Conservation (phyloP, 345 rosid species). For the Hirschfeldia incana region DNA sequence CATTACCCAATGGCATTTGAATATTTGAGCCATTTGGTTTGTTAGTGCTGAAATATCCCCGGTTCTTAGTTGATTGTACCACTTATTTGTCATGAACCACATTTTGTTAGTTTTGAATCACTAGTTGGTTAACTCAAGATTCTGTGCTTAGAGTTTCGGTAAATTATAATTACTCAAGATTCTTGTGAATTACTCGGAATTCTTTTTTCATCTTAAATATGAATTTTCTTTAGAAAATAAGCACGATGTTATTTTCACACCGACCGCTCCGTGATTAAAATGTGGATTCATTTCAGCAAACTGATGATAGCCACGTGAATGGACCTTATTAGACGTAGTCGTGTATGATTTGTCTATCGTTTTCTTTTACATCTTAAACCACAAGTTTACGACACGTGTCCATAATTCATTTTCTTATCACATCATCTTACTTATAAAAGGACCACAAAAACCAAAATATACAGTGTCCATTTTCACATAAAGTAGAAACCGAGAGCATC, state of each 20-base stretch:
- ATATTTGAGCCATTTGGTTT: background rate
- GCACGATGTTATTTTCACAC: background rate
- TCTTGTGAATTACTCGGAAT: background rate
- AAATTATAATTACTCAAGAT: background rate
- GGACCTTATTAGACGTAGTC: slow-evolving; percentile 1
- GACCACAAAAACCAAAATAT: background rate
- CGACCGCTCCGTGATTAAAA: background rate
- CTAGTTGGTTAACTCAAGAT: background rate
- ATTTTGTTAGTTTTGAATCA: background rate
- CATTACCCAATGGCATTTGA: background rate
- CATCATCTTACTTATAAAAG: slow-evolving; percentile 11
- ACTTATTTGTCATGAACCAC: background rate
- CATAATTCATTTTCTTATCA: background rate
- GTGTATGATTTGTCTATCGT: slow-evolving; percentile 9
- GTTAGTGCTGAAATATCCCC: background rate
- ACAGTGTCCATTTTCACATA: background rate
- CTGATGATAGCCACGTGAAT: slow-evolving; percentile 7
- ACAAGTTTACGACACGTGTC: slow-evolving; percentile 19
- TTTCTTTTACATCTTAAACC: slow-evolving; percentile 6
- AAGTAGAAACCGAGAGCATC: slow-evolving; percentile 17
- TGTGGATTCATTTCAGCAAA: background rate
- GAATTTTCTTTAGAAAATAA: background rate
- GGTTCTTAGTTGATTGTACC: background rate
- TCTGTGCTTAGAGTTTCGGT: too few relatives aligned
- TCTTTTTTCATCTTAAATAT: too few relatives aligned